phyloP scores from a whole-genome alignment of 2,329 filamentous ascomycete species.

The Monosporascus sp. region DNA sequence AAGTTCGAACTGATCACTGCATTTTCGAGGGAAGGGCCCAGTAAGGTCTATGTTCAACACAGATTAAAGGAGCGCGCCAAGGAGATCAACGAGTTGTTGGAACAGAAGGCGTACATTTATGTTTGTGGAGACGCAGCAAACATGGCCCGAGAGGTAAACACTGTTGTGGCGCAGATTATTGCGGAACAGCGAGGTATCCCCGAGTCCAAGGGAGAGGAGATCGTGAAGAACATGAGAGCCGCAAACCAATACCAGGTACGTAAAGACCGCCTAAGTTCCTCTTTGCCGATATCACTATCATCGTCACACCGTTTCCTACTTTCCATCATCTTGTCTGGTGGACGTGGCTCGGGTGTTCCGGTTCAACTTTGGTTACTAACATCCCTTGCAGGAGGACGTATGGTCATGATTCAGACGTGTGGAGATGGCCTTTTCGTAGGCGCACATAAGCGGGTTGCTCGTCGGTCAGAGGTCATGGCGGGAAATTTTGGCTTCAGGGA shows the following conservation, averaged over 20 bases:
- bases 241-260: slow-evolving; percentile 91
- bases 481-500: neutral
- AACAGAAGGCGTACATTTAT: slow-evolving; percentile 89
- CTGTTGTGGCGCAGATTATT: slow-evolving; percentile 80
- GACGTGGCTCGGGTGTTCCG: neutral
- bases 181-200: slow-evolving; percentile 75
- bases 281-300: slow-evolving; percentile 1
- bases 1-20: slow-evolving; percentile 87
- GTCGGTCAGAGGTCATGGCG: neutral
- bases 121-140: slow-evolving; percentile 97
- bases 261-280: slow-evolving; percentile 9
- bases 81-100: slow-evolving; percentile 80
- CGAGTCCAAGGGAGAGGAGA: slow-evolving; percentile 85
- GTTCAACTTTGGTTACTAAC: slow-evolving; percentile 24
- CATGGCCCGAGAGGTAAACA: slow-evolving; percentile 92
- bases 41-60: slow-evolving; percentile 98
- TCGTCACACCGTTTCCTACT: neutral
- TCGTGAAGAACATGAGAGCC: slow-evolving; percentile 94
- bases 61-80: slow-evolving; percentile 75
- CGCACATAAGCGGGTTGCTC: slow-evolving; percentile 17
- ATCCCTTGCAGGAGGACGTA: slow-evolving; percentile 55
- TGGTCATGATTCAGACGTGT: slow-evolving; percentile 49
- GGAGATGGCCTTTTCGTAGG: slow-evolving; percentile 14
- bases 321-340: neutral
- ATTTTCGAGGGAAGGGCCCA: slow-evolving; percentile 80